Percentiles rank a stretch among this genome's conserved stretches.
phyloP scores from a whole-genome alignment of 257 asterid species.

The Solanum commersonii region DNA sequence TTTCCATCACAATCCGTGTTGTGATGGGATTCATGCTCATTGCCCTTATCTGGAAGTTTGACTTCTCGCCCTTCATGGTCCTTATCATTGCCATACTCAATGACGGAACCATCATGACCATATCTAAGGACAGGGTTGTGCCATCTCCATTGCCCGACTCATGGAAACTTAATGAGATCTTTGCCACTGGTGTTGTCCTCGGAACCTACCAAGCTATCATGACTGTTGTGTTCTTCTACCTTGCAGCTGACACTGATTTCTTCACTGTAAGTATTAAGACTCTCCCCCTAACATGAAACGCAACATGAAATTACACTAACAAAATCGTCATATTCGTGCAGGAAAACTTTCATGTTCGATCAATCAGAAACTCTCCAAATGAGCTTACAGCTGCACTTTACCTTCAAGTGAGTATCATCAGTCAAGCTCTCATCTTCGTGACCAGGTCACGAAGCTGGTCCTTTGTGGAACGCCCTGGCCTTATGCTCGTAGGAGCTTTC shows the following conservation, averaged over 20 bases:
- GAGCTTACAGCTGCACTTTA: conserved; percentile 78
- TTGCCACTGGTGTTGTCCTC: conserved; percentile 77
- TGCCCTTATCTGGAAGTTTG: conserved; percentile 85
- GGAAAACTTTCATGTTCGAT: conserved; percentile 37
- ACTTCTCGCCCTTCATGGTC: conserved; percentile 92
- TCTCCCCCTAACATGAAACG: not conserved
- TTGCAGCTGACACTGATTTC: conserved; percentile 60
- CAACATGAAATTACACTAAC: not conserved
- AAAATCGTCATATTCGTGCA: not conserved
- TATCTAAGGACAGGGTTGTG: conserved; percentile 77
- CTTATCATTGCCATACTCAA: conserved; percentile 77
- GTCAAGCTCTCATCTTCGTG: conserved; percentile 87
- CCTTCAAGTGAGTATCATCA: conserved; percentile 93
- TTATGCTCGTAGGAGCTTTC: conserved; percentile 59
- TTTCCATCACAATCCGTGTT: conserved; percentile 65
- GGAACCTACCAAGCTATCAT: conserved; percentile 79
- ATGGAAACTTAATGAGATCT: conserved; percentile 89
- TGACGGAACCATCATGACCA: conserved; percentile 94
- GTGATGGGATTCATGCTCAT: conserved; percentile 87
- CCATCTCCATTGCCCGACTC: conserved; percentile 93
- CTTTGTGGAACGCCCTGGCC: conserved; percentile 69
- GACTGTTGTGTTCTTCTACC: conserved; percentile 73
- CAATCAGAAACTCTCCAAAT: conserved; percentile 29
- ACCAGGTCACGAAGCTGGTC: conserved; percentile 90
- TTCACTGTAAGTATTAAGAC: conserved; percentile 32